Base-by-base conservation (phyloP, 495 filamentous ascomycete genomes). In the Xylaria venustula region DNA sequence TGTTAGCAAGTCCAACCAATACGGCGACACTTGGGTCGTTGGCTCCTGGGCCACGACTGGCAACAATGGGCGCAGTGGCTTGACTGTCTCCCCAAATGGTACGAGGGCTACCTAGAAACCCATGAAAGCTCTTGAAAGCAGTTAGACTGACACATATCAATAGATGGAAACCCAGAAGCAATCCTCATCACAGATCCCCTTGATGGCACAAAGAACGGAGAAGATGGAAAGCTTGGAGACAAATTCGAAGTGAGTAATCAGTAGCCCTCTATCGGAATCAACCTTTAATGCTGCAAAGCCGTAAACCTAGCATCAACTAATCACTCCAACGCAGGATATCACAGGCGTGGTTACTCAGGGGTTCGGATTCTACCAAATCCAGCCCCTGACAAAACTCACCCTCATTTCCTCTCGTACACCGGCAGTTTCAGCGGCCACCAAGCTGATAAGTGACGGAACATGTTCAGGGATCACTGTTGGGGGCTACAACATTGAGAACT, bases 401-500 rank as follows among this genome's bases (percentile, higher is more conserved):
- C 66, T 79, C 36, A 75, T 66, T 25, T 66, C 66, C 11, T 71
- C 72, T 0, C 71, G 64, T 4, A 46, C 58, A n/a, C 79, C 74
- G 0, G 69, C 61, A 1, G 59, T 66, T 8, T 68, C 77, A 15
- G 67, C 66, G 5, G 58, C 81, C 0, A 80, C 83, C n/a, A 69
- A 64, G 0, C 64, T 88, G 15, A 60, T 65, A 5, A 78, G 76
- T 26, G 60, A 67, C 9, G 74, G 75, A 1, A 74, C 71, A 14
- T 88, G 85, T 71, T 64, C 65, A 2, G 77, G 74, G 34, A 51
- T 88, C 12, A 85, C 82, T 0, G 60, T 87, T 14, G 85, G 78
- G 42, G 71, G 72, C 52, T 88, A 87, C 75, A 88, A 88, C 70
- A 77, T 87, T 50, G 81, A 87, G 52, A 87, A 87, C 67, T 75